Evolutionary conservation across 331 rosid genomes (phyloP).

Genomic region (Rhamnella rubrinervis): DNA sequence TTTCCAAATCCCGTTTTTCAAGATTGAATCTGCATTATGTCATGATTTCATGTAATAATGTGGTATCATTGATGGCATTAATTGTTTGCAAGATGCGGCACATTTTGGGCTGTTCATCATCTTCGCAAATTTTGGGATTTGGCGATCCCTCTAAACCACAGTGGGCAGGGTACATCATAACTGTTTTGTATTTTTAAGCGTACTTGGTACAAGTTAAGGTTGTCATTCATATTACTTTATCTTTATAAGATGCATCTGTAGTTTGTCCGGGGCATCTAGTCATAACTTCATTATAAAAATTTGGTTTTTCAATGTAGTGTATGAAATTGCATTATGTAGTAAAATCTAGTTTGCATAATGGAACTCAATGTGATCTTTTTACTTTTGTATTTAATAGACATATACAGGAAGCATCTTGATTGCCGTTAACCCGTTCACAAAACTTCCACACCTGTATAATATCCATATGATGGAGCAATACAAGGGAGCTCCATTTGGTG

Average conservation of each 20-base stretch:
- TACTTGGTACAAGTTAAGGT: no score
- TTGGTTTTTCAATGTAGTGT: not conserved
- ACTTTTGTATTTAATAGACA: slow-evolving; percentile 52
- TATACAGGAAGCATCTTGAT: slow-evolving; percentile 96
- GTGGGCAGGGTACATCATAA: no score
- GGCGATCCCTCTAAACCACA: no score
- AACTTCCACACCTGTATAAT: slow-evolving; percentile 91
- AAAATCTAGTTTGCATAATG: not conserved
- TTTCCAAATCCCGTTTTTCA: not conserved
- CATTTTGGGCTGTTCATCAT: no score
- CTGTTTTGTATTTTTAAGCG: no score
- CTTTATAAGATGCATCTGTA: no score
- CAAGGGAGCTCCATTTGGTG: slow-evolving; percentile 93
- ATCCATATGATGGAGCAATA: slow-evolving; percentile 95
- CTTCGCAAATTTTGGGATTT: no score
- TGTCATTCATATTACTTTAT: no score
- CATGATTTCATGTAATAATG: no score
- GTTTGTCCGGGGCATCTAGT: no score
- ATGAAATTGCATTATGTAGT: not conserved
- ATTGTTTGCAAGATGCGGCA: not conserved
- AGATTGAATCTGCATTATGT: not conserved
- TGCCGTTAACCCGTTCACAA: slow-evolving; percentile 94
- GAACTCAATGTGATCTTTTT: slow-evolving; percentile 1
- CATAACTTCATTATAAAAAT: not conserved
- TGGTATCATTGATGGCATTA: not conserved